Evolutionary conservation across 208 protist genomes (phyloP).

Genomic region (Blechomonas ayalai): DNA sequence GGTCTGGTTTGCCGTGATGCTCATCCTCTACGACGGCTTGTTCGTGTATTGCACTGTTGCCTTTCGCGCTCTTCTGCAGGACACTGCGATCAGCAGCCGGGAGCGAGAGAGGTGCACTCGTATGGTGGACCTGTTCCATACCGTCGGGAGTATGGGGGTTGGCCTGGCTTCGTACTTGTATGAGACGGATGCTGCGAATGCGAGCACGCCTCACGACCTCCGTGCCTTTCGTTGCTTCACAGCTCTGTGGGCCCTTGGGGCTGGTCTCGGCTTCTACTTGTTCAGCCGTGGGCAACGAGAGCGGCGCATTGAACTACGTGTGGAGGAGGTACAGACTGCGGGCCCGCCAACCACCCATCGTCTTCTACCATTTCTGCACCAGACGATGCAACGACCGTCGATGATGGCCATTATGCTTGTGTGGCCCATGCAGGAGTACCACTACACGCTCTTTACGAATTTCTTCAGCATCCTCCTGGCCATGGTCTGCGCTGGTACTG

Average conservation of each 20-base stretch:
- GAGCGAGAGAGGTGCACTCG: not conserved
- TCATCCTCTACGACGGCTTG: slow-evolving; percentile 8
- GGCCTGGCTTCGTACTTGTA: slow-evolving; percentile 4
- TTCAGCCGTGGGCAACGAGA: slow-evolving; percentile 2
- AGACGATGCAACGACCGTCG: slow-evolving; percentile 13
- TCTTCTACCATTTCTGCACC: slow-evolving; percentile 11
- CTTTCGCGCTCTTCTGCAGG: not conserved
- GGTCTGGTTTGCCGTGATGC: slow-evolving; percentile 8
- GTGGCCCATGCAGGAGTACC: slow-evolving; percentile 11
- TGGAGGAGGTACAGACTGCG: not conserved
- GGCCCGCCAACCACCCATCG: not conserved
- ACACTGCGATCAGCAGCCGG: not conserved
- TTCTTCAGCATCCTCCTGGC: slow-evolving; percentile 16
- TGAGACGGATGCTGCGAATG: not conserved
- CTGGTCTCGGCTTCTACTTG: slow-evolving; percentile 2
- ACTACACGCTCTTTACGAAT: slow-evolving; percentile 4
- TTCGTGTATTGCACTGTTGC: slow-evolving; percentile 4
- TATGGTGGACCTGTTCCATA: not conserved
- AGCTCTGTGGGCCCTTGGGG: slow-evolving; percentile 8
- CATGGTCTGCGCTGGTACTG: slow-evolving; percentile 6
- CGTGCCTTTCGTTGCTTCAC: slow-evolving; percentile 11
- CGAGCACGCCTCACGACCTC: not conserved
- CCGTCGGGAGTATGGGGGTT: slow-evolving; percentile 3
- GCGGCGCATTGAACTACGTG: not conserved
- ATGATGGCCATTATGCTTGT: slow-evolving; percentile 13